Evolutionary conservation across 192 early-diverging fungal species (phyloP).

Genomic region (Coemansia sp.): DNA sequence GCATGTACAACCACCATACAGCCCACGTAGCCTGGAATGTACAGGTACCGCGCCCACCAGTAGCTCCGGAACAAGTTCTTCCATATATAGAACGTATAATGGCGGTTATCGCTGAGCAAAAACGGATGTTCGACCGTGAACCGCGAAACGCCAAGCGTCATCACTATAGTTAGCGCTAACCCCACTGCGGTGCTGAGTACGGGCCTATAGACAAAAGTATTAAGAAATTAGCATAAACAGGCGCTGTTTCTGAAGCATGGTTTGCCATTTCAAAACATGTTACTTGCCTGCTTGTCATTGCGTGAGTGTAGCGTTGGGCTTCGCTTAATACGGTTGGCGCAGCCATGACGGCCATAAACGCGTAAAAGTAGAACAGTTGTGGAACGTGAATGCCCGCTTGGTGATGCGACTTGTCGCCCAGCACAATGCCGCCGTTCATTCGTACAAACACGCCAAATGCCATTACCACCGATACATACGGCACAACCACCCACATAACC

Average conservation of each 20-base stretch:
- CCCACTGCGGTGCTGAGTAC: slow-evolving; percentile 3
- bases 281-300: background rate
- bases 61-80: slow-evolving; percentile 69
- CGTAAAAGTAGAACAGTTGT: slow-evolving; percentile 83
- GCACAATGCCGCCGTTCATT: slow-evolving; percentile 81
- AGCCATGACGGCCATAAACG: slow-evolving; percentile 58
- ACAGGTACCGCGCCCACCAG: slow-evolving; percentile 55
- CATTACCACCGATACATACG: slow-evolving; percentile 26
- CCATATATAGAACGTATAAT: slow-evolving; percentile 96
- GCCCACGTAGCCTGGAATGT: slow-evolving; percentile 67
- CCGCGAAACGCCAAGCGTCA: slow-evolving; percentile 48
- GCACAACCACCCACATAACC: slow-evolving; percentile 1
- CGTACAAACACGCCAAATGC: slow-evolving; percentile 69
- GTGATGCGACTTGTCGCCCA: slow-evolving; percentile 89
- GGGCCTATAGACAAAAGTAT: slow-evolving; percentile 12
- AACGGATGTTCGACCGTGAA: slow-evolving; percentile 89
- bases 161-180: background rate
- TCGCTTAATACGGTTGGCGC: slow-evolving; percentile 45
- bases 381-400: slow-evolving; percentile 73
- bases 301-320: background rate
- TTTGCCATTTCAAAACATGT: background rate
- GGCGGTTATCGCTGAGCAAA: slow-evolving; percentile 90
- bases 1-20: slow-evolving; percentile 40
- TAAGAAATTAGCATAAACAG: background rate
- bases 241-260: background rate